Percentiles rank a stretch among this genome's conserved stretches.
phyloP scores from a whole-genome alignment of 2,329 filamentous ascomycete genomes.

The Exophiala xenobiotica region DNA sequence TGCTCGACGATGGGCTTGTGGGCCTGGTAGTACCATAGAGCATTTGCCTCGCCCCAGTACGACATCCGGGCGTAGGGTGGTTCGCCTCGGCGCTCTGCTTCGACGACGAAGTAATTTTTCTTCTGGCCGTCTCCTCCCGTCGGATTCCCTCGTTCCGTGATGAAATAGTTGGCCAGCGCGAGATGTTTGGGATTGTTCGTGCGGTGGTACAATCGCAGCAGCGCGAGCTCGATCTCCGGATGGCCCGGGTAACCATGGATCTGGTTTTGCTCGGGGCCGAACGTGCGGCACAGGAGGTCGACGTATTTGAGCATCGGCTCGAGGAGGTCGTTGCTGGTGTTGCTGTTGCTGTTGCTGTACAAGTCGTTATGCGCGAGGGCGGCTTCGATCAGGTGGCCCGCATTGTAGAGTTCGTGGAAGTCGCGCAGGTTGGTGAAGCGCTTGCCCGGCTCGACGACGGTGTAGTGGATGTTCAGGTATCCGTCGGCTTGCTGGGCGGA shows the following conservation, averaged over 20 bases:
- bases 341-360: slow-evolving; percentile 55
- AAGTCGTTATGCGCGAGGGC: slow-evolving; percentile 57
- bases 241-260: slow-evolving; percentile 62
- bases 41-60: slow-evolving; percentile 34
- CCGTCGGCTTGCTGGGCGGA: slow-evolving; percentile 59
- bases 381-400: slow-evolving; percentile 62
- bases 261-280: slow-evolving; percentile 53
- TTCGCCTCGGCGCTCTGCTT: slow-evolving; percentile 53
- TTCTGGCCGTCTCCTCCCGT: slow-evolving; percentile 49
- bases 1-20: slow-evolving; percentile 57
- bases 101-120: slow-evolving; percentile 58
- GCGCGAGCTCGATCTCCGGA: slow-evolving; percentile 54
- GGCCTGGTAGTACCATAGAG: slow-evolving; percentile 56
- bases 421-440: slow-evolving; percentile 61
- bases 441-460: slow-evolving; percentile 56
- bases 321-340: slow-evolving; percentile 52
- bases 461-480: slow-evolving; percentile 64
- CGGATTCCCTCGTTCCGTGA: slow-evolving; percentile 58
- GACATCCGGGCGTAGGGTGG: slow-evolving; percentile 48
- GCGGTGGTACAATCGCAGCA: slow-evolving; percentile 47
- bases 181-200: slow-evolving; percentile 43
- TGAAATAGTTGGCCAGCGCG: slow-evolving; percentile 56
- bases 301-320: slow-evolving; percentile 57
- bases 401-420: slow-evolving; percentile 64
- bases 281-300: slow-evolving; percentile 50